Evolutionary conservation across 768 basidiomycete species (phyloP).

Genomic region (Pisolithus orientalis): DNA sequence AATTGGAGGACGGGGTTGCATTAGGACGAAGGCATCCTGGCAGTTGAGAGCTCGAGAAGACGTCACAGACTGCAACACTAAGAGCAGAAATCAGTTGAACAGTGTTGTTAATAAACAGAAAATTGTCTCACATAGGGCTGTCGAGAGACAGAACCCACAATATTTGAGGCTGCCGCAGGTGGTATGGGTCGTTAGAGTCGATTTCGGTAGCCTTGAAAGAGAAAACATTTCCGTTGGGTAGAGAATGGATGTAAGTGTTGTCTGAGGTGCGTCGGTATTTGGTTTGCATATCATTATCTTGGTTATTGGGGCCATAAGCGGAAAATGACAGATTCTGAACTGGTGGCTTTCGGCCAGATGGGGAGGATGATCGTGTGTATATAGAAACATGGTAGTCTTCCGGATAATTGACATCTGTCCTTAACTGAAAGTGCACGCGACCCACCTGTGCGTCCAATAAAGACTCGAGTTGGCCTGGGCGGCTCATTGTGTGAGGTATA

Average conservation of each 20-base stretch:
- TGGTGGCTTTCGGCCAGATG: slow-evolving; percentile 33
- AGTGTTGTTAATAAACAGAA: background rate
- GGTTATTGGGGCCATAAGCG: slow-evolving; percentile 87
- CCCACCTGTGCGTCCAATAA: slow-evolving; percentile 63
- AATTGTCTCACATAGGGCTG: slow-evolving; percentile 56
- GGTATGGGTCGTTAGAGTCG: slow-evolving; percentile 22
- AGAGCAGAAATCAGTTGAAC: background rate
- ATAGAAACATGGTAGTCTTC: slow-evolving; percentile 90
- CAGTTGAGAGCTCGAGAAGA: slow-evolving; percentile 44
- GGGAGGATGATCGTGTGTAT: slow-evolving; percentile 45
- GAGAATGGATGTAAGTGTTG: slow-evolving; percentile 71
- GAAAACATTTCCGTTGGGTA: slow-evolving; percentile 73
- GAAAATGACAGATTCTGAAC: slow-evolving; percentile 87
- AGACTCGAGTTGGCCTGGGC: slow-evolving; percentile 38
- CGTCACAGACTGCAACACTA: slow-evolving; percentile 82
- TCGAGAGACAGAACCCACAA: slow-evolving; percentile 58
- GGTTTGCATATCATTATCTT: slow-evolving; percentile 67
- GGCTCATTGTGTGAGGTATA: slow-evolving; percentile 29
- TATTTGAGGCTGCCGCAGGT: slow-evolving; percentile 30
- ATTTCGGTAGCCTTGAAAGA: slow-evolving; percentile 50
- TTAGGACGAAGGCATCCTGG: slow-evolving; percentile 68
- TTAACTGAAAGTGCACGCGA: background rate
- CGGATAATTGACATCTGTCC: slow-evolving; percentile 5
- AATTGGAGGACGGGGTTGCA: slow-evolving; percentile 78
- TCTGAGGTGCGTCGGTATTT: slow-evolving; percentile 75